phyloP scores from a whole-genome alignment of 2,329 filamentous ascomycete species.

The Drechslerella dactyloides region DNA sequence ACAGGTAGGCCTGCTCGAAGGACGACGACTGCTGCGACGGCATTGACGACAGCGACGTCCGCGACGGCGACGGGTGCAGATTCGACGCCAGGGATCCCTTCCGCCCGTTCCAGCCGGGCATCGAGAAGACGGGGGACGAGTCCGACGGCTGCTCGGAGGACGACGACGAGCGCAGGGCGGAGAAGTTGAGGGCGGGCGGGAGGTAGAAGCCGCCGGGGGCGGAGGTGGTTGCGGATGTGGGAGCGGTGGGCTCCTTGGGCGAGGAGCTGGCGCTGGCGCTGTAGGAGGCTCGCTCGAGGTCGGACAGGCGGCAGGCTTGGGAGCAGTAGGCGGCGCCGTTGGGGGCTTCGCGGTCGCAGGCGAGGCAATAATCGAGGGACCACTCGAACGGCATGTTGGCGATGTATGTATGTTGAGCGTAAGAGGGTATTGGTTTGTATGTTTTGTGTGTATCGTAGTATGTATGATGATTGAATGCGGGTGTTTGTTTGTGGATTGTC shows the following conservation, averaged over 20 bases:
- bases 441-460: too few species aligned
- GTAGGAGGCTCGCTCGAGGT: slow-evolving; percentile 75
- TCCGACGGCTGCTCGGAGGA: slow-evolving; percentile 60
- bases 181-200: slow-evolving; percentile 76
- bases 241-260: slow-evolving; percentile 61
- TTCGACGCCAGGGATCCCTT: slow-evolving; percentile 45
- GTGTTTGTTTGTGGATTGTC: too few species aligned
- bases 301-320: slow-evolving; percentile 81
- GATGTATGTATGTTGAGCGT: slow-evolving; percentile 8
- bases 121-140: slow-evolving; percentile 58
- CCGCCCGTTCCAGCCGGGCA: slow-evolving; percentile 46
- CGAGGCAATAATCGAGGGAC: slow-evolving; percentile 91
- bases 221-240: slow-evolving; percentile 61
- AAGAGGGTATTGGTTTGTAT: too few species aligned
- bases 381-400: slow-evolving; percentile 60
- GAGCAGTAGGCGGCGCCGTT: slow-evolving; percentile 50
- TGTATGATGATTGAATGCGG: too few species aligned
- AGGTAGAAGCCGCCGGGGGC: slow-evolving; percentile 67
- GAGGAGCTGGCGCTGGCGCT: slow-evolving; percentile 59
- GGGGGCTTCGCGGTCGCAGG: slow-evolving; percentile 69
- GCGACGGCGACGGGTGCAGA: slow-evolving; percentile 72
- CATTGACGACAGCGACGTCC: slow-evolving; percentile 82
- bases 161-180: slow-evolving; percentile 27
- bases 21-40: slow-evolving; percentile 62
- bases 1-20: slow-evolving; percentile 67